Evolutionary conservation across 2,329 filamentous ascomycete species (phyloP), one percentile per base, ranked within the genome.

Genomic region (Rhynchosporium graminicola): DNA sequence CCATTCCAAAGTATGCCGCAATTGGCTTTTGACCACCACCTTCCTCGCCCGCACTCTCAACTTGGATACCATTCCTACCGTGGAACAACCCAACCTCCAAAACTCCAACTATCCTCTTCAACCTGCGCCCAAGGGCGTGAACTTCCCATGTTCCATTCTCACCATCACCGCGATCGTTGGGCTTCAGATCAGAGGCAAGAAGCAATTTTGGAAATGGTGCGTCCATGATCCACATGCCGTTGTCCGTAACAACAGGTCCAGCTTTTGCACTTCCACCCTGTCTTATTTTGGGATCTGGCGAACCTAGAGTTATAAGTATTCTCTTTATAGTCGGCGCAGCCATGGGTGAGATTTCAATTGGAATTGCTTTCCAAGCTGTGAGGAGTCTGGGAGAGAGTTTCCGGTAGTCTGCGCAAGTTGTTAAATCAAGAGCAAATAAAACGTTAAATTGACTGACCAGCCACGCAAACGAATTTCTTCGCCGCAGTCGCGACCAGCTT

Each of bases 1-100:
- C 84, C 86, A 95, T 90, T 42, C 95, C 95, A 77, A 98, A 99
- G 79, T 98, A 99, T 29, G 92, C 93, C 33, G 92, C 92, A 12
- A 97, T 83, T 0, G 95, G 95, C 78, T 94, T 96, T 79, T 97
- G 92, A 0, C 91, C 92, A 54, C 90, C 88, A 54, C 86, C 77
- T 59, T 82, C 80, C 72, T 81, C 77, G 67, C 86, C 82, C 63
- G 82, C 80, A 60, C 82, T 79, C 47, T 83, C 84, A 63, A 86
- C 84, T 75, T 96, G 82, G 15, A 85, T 79, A 0, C 94, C 94
- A 64, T 94, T 93, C 71, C 87, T 74, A 3, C 94, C 94, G 47
- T 87, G 85, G 79, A 99, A 99, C 51, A 99, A 82, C 13, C 95
- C 95, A 33, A 96, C 93, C 74, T 97, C 95, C 59, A 97, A 81